Percentiles rank a stretch among this genome's conserved stretches.
phyloP scores from a whole-genome alignment of 2,329 filamentous ascomycete genomes.

The Alternaria longipes region DNA sequence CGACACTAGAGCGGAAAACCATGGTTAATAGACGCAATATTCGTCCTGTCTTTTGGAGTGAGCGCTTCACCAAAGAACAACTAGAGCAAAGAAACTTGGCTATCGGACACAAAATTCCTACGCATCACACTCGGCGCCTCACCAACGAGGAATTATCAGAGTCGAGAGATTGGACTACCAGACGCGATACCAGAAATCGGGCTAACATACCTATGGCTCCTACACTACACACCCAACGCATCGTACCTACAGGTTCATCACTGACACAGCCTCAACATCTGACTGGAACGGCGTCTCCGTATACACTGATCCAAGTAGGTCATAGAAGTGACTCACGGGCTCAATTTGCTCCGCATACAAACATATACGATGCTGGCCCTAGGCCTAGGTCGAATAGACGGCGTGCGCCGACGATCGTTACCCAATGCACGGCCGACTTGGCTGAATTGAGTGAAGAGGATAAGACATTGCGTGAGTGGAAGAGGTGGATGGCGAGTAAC shows the following conservation, averaged over 20 bases:
- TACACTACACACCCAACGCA: neutral
- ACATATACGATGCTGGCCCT: neutral
- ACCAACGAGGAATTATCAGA: no score
- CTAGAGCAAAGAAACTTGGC: no score
- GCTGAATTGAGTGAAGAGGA: neutral
- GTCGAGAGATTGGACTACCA: no score
- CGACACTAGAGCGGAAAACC: neutral
- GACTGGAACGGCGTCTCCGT: neutral
- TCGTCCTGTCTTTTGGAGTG: no score
- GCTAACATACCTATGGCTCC: neutral
- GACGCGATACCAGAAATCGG: no score
- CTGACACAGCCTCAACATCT: neutral
- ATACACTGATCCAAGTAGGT: neutral
- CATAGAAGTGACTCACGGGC: neutral
- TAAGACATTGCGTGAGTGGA: neutral
- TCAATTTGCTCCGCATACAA: neutral
- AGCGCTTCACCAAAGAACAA: no score
- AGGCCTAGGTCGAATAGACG: neutral
- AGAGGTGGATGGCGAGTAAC: neutral
- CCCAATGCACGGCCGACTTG: neutral
- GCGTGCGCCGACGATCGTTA: neutral
- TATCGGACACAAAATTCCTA: no score
- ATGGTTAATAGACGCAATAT: neutral
- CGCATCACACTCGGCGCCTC: no score
- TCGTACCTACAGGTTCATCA: neutral